A percentile compares a stretch with the other conserved stretches of the same genome.
These are phyloP conservation scores for Phytophthora uliginosa DNA, from an alignment of 352 stramenopile species.

Conservation along the genomic window DNA sequence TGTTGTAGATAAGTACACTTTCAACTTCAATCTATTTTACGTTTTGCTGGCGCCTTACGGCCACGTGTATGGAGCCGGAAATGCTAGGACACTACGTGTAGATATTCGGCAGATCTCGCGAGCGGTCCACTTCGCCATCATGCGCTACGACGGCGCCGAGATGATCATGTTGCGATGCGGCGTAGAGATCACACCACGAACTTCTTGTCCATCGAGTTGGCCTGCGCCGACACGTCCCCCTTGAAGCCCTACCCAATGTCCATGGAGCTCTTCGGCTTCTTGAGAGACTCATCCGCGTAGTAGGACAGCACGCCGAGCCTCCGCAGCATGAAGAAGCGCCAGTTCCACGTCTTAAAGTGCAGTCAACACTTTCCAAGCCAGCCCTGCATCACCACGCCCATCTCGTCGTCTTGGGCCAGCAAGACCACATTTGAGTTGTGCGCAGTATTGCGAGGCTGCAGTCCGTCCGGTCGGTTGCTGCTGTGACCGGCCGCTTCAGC, in stretches of 20 bases:
- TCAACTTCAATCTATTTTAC: too few relatives aligned
- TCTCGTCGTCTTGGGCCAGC: slow-evolving; percentile 56
- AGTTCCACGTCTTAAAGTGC: slow-evolving; percentile 93
- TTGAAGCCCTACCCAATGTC: slow-evolving; percentile 76
- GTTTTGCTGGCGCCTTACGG: too few relatives aligned
- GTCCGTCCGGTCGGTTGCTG: slow-evolving; percentile 4
- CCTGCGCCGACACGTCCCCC: slow-evolving; percentile 85
- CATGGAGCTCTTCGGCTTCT: slow-evolving; percentile 84
- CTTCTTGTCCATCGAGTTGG: slow-evolving; percentile 84
- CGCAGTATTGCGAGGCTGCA: slow-evolving; percentile 15
- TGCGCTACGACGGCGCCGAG: slow-evolving; percentile 72
- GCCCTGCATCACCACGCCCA: slow-evolving; percentile 84
- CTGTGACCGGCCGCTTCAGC: neutral
- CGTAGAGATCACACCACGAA: slow-evolving; percentile 85
- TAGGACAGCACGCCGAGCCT: slow-evolving; percentile 86
- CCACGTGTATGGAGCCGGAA: too few relatives aligned
- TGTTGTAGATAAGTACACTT: too few relatives aligned
- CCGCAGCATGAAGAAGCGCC: slow-evolving; percentile 89
- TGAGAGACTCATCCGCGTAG: slow-evolving; percentile 79
- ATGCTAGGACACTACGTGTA: too few relatives aligned
- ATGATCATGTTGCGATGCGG: slow-evolving; percentile 85
- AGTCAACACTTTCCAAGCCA: slow-evolving; percentile 92
- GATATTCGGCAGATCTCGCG: too few relatives aligned
- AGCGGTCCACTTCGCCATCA: slow-evolving; percentile 89
- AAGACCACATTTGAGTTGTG: slow-evolving; percentile 52